Base-by-base conservation (phyloP, 2,329 filamentous ascomycete species). In the Didymella glomerata region DNA sequence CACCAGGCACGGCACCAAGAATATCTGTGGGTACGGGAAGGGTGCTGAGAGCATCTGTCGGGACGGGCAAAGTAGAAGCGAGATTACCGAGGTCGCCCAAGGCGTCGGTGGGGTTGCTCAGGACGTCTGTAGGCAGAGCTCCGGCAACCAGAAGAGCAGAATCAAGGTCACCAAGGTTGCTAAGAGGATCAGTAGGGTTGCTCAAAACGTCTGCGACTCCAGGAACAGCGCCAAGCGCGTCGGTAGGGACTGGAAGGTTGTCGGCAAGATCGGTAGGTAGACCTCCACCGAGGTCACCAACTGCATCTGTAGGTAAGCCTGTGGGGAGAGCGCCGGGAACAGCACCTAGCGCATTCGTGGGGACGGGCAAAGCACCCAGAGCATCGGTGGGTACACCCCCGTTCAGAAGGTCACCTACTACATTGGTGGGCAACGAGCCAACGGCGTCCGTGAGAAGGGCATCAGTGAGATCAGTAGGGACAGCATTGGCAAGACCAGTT, bases 251-350 rank as follows among this genome's bases (percentile, higher is more conserved):
- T 32, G 30, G 30, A 16, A 36, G 32, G 32, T 6, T 13, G 16
- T 36, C 32, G 14, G n/a, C 16, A 36, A 36, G 32, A n/a, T 16
- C 44, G 18, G 47, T 51, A 14, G 44, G 49, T 27, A 27, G 18
- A 20, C 41, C 32, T 18, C 46, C 52, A 20, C 2, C 10, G 11
- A 54, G 48, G 20, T 46, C 49, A 11, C 46, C 47, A 13, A 49
- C 14, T 9, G 27, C 27, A 8, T 49, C 46, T 24, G 25, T 18
- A 38, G 44, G 27, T 18, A 40, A 4, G 27, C 40, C 49, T n/a
- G 48, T 51, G 6, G 38, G 34, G 3, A 51, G 30, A 30, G 28
- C 28, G 28, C 28, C 28, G 10, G 28, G 4, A 8, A 30, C 30
- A 3, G 10, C 30, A 32, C 11, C 11, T 3, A 32, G 30, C 30